Evolutionary conservation across 768 basidiomycete genomes (phyloP), one percentile per base, ranked within the genome.

Genomic region (Hygrophoropsis aurantiaca): DNA sequence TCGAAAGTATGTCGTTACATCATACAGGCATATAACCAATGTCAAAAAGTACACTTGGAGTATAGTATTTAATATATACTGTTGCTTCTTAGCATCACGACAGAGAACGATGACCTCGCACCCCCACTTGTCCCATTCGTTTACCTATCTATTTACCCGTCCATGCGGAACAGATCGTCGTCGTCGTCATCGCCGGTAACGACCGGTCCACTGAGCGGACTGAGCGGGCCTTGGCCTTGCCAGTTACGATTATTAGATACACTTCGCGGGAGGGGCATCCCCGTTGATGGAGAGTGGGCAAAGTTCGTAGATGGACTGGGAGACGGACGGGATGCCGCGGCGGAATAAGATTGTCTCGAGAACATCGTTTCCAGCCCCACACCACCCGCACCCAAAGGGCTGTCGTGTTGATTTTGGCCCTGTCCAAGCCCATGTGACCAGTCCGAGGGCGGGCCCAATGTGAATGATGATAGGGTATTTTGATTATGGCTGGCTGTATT

Each of bases 141-240:
- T 45, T 45, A 41, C 35, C n/a, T n/a, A n/a, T n/a, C n/a, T n/a
- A 37, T 25, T 68, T 59, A 75, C 44, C 71, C 71, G 52, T 88
- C 86, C 81, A 88, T 82, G 57, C 72, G 73, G 61, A 90, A 90
- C 60, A 89, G 63, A 42, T 77, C 71, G 51, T 75, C 77, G 58
- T 85, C 86, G 59, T 85, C 84, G 50, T 85, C 74, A 47, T 74
- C 79, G 26, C 71, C 71, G n/a, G 75, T 79, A 25, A 75, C 66
- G 35, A 81, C 78, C 3, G 84, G 81, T 45, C 79, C 70, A 56
- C 81, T 80, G 47, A 86, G 67, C 43, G 84, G 84, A 59, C 84
- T 85, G 56, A 77, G 61, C 35, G 76, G 69, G 40, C 60, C 60
- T 42, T 67, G 56, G 8, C 59, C 41, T 36, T 73, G 65, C 66